These are phyloP conservation scores for Teratosphaeriaceae sp. DNA, from an alignment of 2,329 filamentous ascomycete species.

Conservation along the genomic window DNA sequence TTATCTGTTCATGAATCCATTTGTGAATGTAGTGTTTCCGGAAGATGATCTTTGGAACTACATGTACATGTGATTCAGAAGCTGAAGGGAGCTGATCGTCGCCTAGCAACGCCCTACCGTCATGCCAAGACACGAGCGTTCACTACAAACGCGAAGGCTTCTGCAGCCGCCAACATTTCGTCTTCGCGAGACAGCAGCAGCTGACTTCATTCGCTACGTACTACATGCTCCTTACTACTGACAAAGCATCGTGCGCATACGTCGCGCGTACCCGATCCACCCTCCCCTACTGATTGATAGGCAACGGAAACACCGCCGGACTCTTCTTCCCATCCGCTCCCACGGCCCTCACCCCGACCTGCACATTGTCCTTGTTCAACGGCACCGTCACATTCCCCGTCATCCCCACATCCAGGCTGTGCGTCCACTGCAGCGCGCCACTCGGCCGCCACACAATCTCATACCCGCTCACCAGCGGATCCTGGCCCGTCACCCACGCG, in stretches of 20 bases:
- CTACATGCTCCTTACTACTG: no score
- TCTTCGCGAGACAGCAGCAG: no score
- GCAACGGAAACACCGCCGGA: slow-evolving; percentile 41
- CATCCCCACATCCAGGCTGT: slow-evolving; percentile 39
- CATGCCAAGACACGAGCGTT: neutral
- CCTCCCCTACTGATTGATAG: slow-evolving; percentile 12
- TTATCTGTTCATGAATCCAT: no score
- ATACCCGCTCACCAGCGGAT: slow-evolving; percentile 40
- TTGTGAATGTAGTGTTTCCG: no score
- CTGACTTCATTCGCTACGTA: no score
- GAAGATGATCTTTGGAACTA: no score
- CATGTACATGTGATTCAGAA: no score
- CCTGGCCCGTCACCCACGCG: slow-evolving; percentile 40
- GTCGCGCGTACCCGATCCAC: no score
- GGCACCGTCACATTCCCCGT: slow-evolving; percentile 40
- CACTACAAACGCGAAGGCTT: no score
- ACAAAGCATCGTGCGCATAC: no score
- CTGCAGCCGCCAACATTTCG: no score
- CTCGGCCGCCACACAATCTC: slow-evolving; percentile 52
- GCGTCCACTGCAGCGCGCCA: slow-evolving; percentile 37
- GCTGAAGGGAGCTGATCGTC: neutral
- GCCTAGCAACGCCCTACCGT: neutral
- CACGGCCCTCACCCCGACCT: slow-evolving; percentile 50
- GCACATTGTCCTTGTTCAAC: slow-evolving; percentile 52
- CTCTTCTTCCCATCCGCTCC: slow-evolving; percentile 46